phyloP scores from a whole-genome alignment of 768 basidiomycete genomes.

The Trametes elegans region DNA sequence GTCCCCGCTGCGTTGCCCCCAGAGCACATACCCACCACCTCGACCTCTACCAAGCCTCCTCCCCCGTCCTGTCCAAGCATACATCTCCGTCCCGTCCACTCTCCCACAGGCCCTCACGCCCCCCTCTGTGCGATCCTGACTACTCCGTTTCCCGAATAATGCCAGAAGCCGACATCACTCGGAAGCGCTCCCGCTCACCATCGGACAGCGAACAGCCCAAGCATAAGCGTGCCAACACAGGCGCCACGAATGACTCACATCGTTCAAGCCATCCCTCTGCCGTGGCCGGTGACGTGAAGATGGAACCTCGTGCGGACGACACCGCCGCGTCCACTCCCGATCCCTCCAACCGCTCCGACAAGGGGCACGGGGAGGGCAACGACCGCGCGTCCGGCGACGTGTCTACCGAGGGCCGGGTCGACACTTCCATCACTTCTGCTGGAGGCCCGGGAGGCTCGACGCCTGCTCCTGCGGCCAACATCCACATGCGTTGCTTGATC shows the following conservation, averaged over 20 bases:
- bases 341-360: slow-evolving; percentile 42
- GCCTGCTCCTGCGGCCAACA: slow-evolving; percentile 76
- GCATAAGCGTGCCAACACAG: slow-evolving; percentile 84
- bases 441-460: slow-evolving; percentile 47
- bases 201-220: slow-evolving; percentile 80
- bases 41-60: slow-evolving; percentile 24
- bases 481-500: slow-evolving; percentile 97
- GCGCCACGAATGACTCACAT: slow-evolving; percentile 63
- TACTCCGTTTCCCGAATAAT: slow-evolving; percentile 55
- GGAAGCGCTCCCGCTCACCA: slow-evolving; percentile 85
- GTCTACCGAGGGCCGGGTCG: slow-evolving; percentile 32
- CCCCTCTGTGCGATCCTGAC: slow-evolving; percentile 27
- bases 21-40: slow-evolving; percentile 20
- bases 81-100: slow-evolving; percentile 19
- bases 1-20: slow-evolving; percentile 17
- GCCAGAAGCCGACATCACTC: slow-evolving; percentile 87
- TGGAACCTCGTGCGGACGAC: slow-evolving; percentile 46
- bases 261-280: slow-evolving; percentile 34
- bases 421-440: slow-evolving; percentile 45
- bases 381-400: slow-evolving; percentile 33
- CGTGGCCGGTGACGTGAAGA: slow-evolving; percentile 56
- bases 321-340: slow-evolving; percentile 57
- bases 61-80: slow-evolving; percentile 14
- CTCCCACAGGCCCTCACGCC: slow-evolving; percentile 30
- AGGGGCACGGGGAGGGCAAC: slow-evolving; percentile 33